Evolutionary conservation across 371 early-diverging fungal species (phyloP).

Genomic region (Mucor ambiguus): DNA sequence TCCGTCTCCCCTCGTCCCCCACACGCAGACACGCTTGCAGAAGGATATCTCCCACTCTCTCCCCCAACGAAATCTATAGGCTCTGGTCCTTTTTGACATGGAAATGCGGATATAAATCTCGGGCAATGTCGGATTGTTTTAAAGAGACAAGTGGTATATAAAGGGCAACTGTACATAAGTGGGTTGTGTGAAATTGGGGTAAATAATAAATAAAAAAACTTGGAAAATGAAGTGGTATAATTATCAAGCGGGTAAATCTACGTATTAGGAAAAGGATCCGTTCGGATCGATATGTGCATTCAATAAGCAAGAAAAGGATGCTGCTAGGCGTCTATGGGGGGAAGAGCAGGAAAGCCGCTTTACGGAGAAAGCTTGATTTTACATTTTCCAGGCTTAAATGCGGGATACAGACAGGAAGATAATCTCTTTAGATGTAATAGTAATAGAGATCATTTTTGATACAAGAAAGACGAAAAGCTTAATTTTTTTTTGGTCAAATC

Average conservation of each 20-base stretch:
- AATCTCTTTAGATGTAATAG: not conserved
- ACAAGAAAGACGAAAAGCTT: not conserved
- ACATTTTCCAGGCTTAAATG: not conserved
- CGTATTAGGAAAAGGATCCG: slow-evolving; percentile 6
- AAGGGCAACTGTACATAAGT: not conserved
- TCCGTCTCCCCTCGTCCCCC: not conserved
- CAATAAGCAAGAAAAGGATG: not conserved
- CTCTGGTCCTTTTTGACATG: not conserved
- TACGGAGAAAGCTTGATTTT: not conserved
- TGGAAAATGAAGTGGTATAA: slow-evolving; percentile 7
- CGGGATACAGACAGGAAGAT: not conserved
- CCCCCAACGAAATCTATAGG: slow-evolving; percentile 3
- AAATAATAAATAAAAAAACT: not conserved
- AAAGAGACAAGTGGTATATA: not conserved
- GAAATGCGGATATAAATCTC: not conserved
- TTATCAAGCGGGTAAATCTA: not conserved
- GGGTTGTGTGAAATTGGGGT: slow-evolving; percentile 5
- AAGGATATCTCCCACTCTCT: not conserved
- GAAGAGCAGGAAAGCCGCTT: not conserved
- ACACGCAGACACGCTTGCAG: not conserved
- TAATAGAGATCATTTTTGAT: not conserved
- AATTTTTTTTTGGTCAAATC: not conserved
- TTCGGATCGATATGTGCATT: not conserved
- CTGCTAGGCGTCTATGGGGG: not conserved
- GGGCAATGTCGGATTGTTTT: slow-evolving; percentile 1